Evolutionary conservation across 805 yeast species (phyloP), one percentile per base, ranked within the genome.

Genomic region (Cyberlindnera misumaiensis): DNA sequence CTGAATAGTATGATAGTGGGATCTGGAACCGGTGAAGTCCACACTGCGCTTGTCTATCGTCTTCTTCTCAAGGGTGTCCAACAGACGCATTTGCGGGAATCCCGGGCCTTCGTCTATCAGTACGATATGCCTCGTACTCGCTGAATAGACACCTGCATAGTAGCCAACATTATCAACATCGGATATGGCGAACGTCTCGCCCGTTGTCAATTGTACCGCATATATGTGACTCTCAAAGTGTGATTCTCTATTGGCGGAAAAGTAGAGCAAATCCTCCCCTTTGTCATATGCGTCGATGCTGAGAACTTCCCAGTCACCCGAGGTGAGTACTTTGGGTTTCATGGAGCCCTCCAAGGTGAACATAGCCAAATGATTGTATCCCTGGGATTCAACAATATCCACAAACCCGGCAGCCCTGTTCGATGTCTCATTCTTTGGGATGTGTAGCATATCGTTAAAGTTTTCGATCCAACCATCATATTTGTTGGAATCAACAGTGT

Each of bases 391-490:
- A 11, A 77, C 68, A 3, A 75, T 60, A 53, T 83, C 93, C 36
- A 83, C 65, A 51, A 78, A 84, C 0, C 90, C 90, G 1, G 35
- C 51, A 2, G 28, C 27, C 27, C 68, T 53, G 1, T 56, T 63
- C 6, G 38, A 38, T 1, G 54, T 46, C 3, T 47, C 49, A 39
- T 58, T 57, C 5, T 56, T 59, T 6, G 75, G 73, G 4, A 73
- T 53, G 1, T 62, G 57, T 14, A 53, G 40, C 11, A 72, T 57
- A 10, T 58, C 68, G 33, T 66, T 60, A 16, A 59, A 46, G 59
- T 70, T 80, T 66, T 65, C 80, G 52, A 80, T 74, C 88, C 72
- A 82, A 33, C 73, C 86, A 41, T 52, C 62, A 46, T 63, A 79
- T 3, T 44, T 34, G 3, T 51, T 52, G 0, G 81, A 66, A 33